Evolutionary conservation across 176 grass and related monocot species (phyloP).

Genomic region (Puccinellia tenuiflora): DNA sequence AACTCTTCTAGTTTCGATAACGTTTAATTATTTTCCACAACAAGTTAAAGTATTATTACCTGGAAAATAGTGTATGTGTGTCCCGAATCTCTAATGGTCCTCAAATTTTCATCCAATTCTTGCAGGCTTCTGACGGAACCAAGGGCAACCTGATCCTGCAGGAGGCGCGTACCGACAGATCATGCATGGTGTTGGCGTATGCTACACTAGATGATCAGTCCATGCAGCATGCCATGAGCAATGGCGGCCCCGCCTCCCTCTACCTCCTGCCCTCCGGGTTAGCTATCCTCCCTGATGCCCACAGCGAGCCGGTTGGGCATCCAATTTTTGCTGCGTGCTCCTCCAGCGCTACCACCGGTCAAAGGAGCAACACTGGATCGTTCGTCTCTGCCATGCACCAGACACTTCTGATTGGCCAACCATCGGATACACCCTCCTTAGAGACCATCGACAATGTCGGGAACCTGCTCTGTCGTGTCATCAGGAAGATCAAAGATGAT

Average conservation of each 20-base stretch:
- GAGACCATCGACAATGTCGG: neutral
- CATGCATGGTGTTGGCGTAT: neutral
- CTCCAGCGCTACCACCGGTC: neutral
- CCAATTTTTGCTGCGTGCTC: neutral
- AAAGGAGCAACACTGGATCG: neutral
- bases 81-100: neutral
- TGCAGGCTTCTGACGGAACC: neutral
- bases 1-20: neutral
- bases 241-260: neutral
- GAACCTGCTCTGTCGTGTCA: constrained; percentile 8
- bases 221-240: neutral
- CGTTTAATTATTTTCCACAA: neutral
- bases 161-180: neutral
- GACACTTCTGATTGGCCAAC: neutral
- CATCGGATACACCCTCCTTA: neutral
- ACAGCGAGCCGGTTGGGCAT: neutral
- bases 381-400: constrained; percentile 32
- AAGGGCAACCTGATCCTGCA: neutral
- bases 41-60: too few relatives aligned
- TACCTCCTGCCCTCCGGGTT: neutral
- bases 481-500: constrained; percentile 36
- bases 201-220: neutral
- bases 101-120: neutral
- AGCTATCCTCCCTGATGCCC: constrained; percentile 19
- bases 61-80: neutral